These are phyloP conservation scores for Phytopythium boreale DNA, from an alignment of 352 stramenopile species.

Conservation along the genomic window DNA sequence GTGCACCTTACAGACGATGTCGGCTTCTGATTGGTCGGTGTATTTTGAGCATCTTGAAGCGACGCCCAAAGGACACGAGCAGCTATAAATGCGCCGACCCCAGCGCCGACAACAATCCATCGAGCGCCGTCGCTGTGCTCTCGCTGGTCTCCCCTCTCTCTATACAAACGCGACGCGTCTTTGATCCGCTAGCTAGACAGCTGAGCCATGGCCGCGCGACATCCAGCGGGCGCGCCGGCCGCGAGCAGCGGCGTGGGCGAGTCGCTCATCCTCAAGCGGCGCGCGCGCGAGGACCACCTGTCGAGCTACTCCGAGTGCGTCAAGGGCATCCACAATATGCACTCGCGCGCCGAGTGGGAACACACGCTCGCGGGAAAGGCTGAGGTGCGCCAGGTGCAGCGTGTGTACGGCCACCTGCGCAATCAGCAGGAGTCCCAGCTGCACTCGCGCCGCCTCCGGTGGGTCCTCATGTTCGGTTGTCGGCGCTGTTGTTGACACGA, in stretches of 20 bases:
- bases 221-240: slow-evolving; percentile 7
- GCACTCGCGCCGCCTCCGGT: slow-evolving; percentile 55
- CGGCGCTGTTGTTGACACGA: background rate
- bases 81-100: background rate
- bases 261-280: slow-evolving; percentile 67
- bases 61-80: background rate
- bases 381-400: slow-evolving; percentile 44
- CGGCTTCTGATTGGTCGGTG: slow-evolving; percentile 1
- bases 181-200: background rate
- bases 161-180: background rate
- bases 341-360: slow-evolving; percentile 72
- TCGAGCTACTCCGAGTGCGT: slow-evolving; percentile 51
- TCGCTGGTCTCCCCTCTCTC: background rate
- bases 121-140: background rate
- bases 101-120: background rate
- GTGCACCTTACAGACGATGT: background rate
- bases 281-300: slow-evolving; percentile 64
- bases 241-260: slow-evolving; percentile 57
- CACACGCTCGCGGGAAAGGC: slow-evolving; percentile 53
- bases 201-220: slow-evolving; percentile 1
- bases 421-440: slow-evolving; percentile 78
- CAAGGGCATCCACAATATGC: slow-evolving; percentile 41
- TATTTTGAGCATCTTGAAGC: slow-evolving; percentile 2
- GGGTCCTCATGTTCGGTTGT: background rate
- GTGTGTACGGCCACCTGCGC: slow-evolving; percentile 43